These are phyloP conservation scores for Kodamaea sp. DNA, from an alignment of 1,139 yeast genomes.

Conservation along the genomic window DNA sequence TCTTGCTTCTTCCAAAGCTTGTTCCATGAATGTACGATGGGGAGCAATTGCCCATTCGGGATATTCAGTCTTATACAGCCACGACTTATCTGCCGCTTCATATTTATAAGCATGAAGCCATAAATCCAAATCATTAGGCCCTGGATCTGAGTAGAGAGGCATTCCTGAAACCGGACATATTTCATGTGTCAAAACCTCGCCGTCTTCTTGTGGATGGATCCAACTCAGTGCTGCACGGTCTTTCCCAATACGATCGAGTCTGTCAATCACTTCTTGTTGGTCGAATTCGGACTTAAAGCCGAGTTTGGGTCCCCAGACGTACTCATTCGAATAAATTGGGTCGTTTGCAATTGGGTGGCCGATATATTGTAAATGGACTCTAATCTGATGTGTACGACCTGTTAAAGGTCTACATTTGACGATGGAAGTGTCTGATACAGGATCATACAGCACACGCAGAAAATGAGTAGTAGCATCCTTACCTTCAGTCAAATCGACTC, in stretches of 20 bases:
- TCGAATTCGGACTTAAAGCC: conserved; percentile 55
- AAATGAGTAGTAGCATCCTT: conserved; percentile 61
- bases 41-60: conserved; percentile 84
- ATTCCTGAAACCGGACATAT: conserved; percentile 65
- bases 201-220: conserved; percentile 54
- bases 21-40: conserved; percentile 51
- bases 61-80: conserved; percentile 76
- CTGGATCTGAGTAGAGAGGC: conserved; percentile 84
- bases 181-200: conserved; percentile 58
- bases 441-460: conserved; percentile 57
- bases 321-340: conserved; percentile 69
- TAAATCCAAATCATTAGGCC: conserved; percentile 75
- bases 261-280: conserved; percentile 39
- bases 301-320: conserved; percentile 66
- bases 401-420: conserved; percentile 84
- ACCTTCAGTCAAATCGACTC: conserved; percentile 60
- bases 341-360: conserved; percentile 95
- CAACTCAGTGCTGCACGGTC: conserved; percentile 64
- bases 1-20: conserved; percentile 73
- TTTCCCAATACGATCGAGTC: conserved; percentile 66
- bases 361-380: conserved; percentile 84
- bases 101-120: conserved; percentile 91
- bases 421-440: conserved; percentile 54
- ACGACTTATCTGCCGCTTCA: conserved; percentile 50
- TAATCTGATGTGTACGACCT: conserved; percentile 91